Base-by-base conservation (phyloP, 1,284 basidiomycete species). In the Schizophyllum commune region DNA sequence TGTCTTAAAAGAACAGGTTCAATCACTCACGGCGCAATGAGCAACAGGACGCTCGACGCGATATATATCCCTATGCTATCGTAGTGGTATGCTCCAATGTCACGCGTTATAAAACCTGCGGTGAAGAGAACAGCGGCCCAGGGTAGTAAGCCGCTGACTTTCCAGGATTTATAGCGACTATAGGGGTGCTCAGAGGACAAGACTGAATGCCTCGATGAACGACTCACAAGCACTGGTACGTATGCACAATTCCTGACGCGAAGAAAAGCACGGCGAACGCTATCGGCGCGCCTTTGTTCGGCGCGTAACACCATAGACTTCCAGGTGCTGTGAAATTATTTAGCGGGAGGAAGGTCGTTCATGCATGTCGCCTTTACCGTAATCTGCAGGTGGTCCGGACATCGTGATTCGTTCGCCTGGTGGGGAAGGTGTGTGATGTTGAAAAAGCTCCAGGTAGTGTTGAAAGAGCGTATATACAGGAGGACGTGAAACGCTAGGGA, bases 51-150 rank as follows among this genome's bases (percentile, higher is more conserved):
- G 7, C 21, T 56, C 17, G 51, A 54, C 15, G 59, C 59, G n/a
- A 60, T 60, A 32, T 34, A 60, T 32, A 60, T 56, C 2, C 59
- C 59, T n/a, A 60, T 54, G 39, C 22, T 21, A 56, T 55, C 55
- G n/a, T 60, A 60, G 39, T 60, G 17, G 32, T 56, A 60, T 19
- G 59, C 54, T 32, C 59, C 59, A 6, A 60, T n/a, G 19, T 56
- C 59, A 21, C 59, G 59, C 32, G 53, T 60, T 32, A 60, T 47
- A 33, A 55, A 60, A 17, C 52, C 59, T 20, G 17, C 59, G 6
- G 55, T 55, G 52, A 60, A 60, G 17, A 56, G 33, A 2, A 33
- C 19, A 17, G 59, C 53, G 19, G 59, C 59, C 52, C 55, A 60
- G 19, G 59, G 54, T n/a, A 60, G 39, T 2, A 56, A 7, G 53